Evolutionary conservation across 1,284 basidiomycete genomes (phyloP).

Genomic region (Sparassis latifolia): DNA sequence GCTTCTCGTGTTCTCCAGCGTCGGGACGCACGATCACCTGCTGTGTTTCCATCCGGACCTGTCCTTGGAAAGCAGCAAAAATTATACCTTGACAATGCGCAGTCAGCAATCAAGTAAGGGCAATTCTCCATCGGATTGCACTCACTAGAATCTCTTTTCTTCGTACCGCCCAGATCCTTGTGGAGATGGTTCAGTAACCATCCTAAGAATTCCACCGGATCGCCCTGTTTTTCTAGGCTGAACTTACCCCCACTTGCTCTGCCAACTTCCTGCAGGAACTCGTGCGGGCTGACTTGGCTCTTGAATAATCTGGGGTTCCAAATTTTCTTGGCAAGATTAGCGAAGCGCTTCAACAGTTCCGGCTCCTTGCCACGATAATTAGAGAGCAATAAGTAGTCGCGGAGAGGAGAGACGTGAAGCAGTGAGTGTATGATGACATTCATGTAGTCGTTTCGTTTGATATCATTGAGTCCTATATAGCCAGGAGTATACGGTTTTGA

Average conservation of each 20-base stretch:
- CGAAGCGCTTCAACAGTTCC: conserved; percentile 88
- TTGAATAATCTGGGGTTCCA: conserved; percentile 98
- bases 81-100: conserved; percentile 61
- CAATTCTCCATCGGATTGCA: conserved; percentile 4
- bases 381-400: conserved; percentile 82
- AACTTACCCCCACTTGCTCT: conserved; percentile 85
- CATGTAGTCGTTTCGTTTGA: conserved; percentile 95
- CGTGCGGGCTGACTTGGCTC: conserved; percentile 96
- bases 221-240: conserved; percentile 87
- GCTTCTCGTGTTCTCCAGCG: conserved; percentile 63
- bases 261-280: conserved; percentile 95
- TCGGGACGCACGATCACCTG: conserved; percentile 85
- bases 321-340: conserved; percentile 81
- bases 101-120: conserved; percentile 7
- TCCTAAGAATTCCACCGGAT: conserved; percentile 93
- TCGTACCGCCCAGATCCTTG: conserved; percentile 84
- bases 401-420: conserved; percentile 84
- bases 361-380: conserved; percentile 64
- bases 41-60: conserved; percentile 90
- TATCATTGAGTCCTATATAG: conserved; percentile 95
- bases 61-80: conserved; percentile 91
- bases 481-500: conserved; percentile 86
- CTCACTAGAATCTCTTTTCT: conserved; percentile 82
- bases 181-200: conserved; percentile 96
- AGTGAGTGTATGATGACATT: conserved; percentile 95